These are phyloP conservation scores for Geotrichum armillariae DNA, from an alignment of 1,139 yeast genomes.

Conservation along the genomic window DNA sequence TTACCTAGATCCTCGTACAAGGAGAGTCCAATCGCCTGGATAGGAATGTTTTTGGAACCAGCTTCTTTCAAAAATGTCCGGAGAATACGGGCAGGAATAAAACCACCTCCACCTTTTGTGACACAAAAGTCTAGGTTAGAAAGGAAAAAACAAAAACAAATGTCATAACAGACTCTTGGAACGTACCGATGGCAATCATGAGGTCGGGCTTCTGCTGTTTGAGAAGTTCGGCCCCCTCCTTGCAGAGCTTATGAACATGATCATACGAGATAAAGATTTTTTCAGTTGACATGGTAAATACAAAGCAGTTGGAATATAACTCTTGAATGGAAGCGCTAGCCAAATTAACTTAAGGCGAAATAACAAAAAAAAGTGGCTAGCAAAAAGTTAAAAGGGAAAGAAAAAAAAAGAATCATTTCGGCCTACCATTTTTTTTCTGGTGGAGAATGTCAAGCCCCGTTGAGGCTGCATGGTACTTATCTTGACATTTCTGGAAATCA, in stretches of 20 bases:
- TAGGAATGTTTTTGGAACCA: conserved; percentile 85
- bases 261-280: conserved; percentile 89
- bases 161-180: neutral
- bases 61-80: conserved; percentile 85
- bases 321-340: neutral
- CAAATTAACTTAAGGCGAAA: too few species aligned
- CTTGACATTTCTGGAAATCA: too few species aligned
- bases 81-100: conserved; percentile 92
- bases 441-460: too few species aligned
- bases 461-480: too few species aligned
- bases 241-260: conserved; percentile 90
- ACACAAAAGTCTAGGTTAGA: neutral
- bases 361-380: too few species aligned
- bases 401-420: too few species aligned
- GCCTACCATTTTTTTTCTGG: too few species aligned
- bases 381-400: too few species aligned
- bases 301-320: neutral
- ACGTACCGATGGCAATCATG: conserved; percentile 69
- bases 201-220: conserved; percentile 76
- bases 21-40: conserved; percentile 90
- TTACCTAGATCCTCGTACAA: conserved; percentile 80
- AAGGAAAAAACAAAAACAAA: neutral
- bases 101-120: conserved; percentile 75
- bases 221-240: conserved; percentile 72
- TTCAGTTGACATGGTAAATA: conserved; percentile 26